phyloP scores from a whole-genome alignment of 345 rosid genomes.

The Nasturtium officinale region DNA sequence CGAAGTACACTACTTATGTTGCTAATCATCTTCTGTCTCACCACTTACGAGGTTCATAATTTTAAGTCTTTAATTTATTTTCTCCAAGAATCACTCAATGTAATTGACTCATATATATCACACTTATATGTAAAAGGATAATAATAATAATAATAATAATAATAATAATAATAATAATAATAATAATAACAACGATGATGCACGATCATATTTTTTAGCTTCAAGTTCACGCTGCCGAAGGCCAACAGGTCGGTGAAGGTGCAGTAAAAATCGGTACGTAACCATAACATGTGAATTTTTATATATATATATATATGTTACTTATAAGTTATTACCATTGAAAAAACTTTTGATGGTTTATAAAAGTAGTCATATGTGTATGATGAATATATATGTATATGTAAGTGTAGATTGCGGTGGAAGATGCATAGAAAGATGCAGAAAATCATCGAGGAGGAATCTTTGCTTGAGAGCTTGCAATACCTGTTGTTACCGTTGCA shows the following conservation, averaged over 20 bases:
- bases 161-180: too few relatives aligned
- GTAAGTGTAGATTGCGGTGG: slow-evolving; percentile 38
- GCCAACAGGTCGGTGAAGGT: slow-evolving; percentile 2
- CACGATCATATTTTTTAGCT: background rate
- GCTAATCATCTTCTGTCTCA: slow-evolving; percentile 28
- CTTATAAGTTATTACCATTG: too few relatives aligned
- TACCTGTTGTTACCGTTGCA: slow-evolving; percentile 49
- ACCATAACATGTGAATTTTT: background rate
- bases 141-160: too few relatives aligned
- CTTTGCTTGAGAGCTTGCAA: slow-evolving; percentile 49
- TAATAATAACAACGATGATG: background rate
- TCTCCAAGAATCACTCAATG: background rate
- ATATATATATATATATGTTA: background rate
- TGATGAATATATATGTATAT: background rate
- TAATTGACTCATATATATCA: background rate
- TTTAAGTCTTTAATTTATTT: background rate
- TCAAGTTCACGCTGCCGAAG: background rate
- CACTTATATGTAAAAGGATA: too few relatives aligned
- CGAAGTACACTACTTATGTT: slow-evolving; percentile 21
- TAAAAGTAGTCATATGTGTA: background rate
- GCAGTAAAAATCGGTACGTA: slow-evolving; percentile 28
- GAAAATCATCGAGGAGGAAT: slow-evolving; percentile 46
- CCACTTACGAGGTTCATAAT: slow-evolving; percentile 33
- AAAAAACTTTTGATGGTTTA: background rate
- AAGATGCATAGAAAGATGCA: slow-evolving; percentile 47